These are phyloP conservation scores for Claviceps paspali DNA, from an alignment of 2,329 filamentous ascomycete genomes.

Conservation along the genomic window DNA sequence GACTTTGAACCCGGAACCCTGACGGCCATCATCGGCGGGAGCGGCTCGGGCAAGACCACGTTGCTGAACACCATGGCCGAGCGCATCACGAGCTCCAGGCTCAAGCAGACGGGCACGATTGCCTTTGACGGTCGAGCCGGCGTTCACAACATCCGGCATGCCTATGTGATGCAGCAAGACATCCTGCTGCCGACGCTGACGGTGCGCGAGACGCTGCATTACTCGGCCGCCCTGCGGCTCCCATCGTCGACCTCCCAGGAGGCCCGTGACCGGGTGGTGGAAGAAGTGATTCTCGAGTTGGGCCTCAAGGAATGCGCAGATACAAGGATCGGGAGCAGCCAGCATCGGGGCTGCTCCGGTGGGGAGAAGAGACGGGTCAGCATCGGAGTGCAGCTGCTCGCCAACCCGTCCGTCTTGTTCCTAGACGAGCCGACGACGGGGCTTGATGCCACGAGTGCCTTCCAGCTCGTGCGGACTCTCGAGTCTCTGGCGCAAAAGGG, in stretches of 20 bases:
- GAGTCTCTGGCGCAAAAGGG: slow-evolving; percentile 53
- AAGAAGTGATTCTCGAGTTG: slow-evolving; percentile 62
- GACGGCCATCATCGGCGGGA: slow-evolving; percentile 62
- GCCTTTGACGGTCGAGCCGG: slow-evolving; percentile 46
- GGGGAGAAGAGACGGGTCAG: slow-evolving; percentile 65
- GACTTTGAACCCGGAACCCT: slow-evolving; percentile 50
- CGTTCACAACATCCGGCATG: slow-evolving; percentile 39
- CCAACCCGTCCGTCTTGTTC: slow-evolving; percentile 64
- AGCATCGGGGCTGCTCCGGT: slow-evolving; percentile 62
- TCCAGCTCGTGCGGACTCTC: slow-evolving; percentile 55
- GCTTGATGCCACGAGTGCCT: slow-evolving; percentile 62
- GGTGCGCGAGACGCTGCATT: slow-evolving; percentile 58
- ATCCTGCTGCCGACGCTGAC: slow-evolving; percentile 58
- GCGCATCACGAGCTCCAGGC: slow-evolving; percentile 41
- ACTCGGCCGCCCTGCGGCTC: slow-evolving; percentile 56
- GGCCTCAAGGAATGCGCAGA: slow-evolving; percentile 64
- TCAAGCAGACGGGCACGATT: slow-evolving; percentile 36
- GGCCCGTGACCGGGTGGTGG: slow-evolving; percentile 49
- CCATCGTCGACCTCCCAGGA: slow-evolving; percentile 43
- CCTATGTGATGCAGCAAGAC: slow-evolving; percentile 67
- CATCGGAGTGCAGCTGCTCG: slow-evolving; percentile 64
- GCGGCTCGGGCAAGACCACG: slow-evolving; percentile 59
- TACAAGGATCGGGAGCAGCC: slow-evolving; percentile 55
- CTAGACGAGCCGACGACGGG: slow-evolving; percentile 69
- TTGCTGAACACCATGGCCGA: slow-evolving; percentile 57